Conservation (phyloP, 805 yeast species). For the Saccharomycopsis microspora region DNA sequence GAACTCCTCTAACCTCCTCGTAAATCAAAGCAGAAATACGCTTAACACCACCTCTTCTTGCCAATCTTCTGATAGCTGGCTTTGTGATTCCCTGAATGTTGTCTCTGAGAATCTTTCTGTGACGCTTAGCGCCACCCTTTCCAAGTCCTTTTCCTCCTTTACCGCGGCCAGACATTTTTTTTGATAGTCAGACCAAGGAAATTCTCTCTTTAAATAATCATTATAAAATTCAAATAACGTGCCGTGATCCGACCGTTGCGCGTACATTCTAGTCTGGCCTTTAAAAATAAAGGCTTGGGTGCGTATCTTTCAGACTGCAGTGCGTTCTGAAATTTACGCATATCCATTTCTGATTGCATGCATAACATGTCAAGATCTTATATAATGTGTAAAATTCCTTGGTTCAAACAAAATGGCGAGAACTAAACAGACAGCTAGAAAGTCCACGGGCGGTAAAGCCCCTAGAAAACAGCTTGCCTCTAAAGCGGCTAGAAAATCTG, state of each 20-base stretch:
- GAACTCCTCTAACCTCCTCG: constrained; percentile 97
- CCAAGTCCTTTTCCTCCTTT: constrained; percentile 99
- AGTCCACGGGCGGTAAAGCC: constrained; percentile 92
- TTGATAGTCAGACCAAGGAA: background rate
- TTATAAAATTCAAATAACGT: background rate
- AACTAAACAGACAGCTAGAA: constrained; percentile 92
- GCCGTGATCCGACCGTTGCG: background rate
- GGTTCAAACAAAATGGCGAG: constrained; percentile 52
- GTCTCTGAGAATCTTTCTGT: constrained; percentile 98
- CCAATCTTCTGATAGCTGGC: constrained; percentile 99
- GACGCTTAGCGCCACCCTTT: constrained; percentile 99
- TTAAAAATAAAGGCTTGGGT: background rate
- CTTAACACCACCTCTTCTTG: constrained; percentile 99
- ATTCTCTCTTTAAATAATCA: background rate
- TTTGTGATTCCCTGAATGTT: constrained; percentile 99
- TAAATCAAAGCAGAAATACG: constrained; percentile 98
- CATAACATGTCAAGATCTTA: background rate
- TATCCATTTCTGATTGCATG: background rate
- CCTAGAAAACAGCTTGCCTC: constrained; percentile 92
- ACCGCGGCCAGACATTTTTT: constrained; percentile 93
- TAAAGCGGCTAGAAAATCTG: constrained; percentile 88
- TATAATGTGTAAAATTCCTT: background rate
- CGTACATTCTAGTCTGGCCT: background rate
- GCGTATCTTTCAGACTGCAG: background rate
- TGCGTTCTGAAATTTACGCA: background rate